A percentile compares a stretch with the other conserved stretches of the same genome.
phyloP scores from a whole-genome alignment of 2,329 filamentous ascomycete species.

The Cytospora leucostoma region DNA sequence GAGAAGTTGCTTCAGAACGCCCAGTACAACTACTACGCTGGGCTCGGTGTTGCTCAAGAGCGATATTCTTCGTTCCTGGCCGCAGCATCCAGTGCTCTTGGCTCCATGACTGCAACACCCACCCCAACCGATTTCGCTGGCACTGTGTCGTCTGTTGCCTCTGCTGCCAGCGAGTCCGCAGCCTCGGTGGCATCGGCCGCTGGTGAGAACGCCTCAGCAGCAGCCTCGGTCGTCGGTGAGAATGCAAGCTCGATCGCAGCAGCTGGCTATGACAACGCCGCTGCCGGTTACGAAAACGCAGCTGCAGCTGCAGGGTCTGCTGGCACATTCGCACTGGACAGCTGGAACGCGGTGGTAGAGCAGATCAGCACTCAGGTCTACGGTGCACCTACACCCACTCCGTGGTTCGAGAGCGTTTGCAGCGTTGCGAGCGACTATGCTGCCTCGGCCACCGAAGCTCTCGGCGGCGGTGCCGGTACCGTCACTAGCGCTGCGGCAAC shows the following conservation, averaged over 20 bases:
- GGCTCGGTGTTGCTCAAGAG: conserved; percentile 75
- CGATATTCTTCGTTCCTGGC: conserved; percentile 75
- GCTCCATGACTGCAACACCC: conserved; percentile 58
- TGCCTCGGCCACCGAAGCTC: conserved; percentile 55
- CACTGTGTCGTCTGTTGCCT: conserved; percentile 48
- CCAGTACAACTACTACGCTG: conserved; percentile 72
- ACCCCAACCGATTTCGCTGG: conserved; percentile 58
- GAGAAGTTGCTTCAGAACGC: conserved; percentile 64
- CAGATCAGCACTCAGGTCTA: conserved; percentile 71
- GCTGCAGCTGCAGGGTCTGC: conserved; percentile 35
- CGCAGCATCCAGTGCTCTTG: conserved; percentile 70
- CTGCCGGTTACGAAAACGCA: conserved; percentile 1
- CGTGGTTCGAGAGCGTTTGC: conserved; percentile 53
- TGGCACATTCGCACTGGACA: conserved; percentile 44
- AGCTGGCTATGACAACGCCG: conserved; percentile 29
- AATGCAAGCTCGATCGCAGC: conserved; percentile 46
- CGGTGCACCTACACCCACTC: conserved; percentile 62
- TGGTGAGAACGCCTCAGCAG: conserved; percentile 36
- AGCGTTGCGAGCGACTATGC: conserved; percentile 56
- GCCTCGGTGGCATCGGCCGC: conserved; percentile 43
- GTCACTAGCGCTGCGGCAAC: conserved; percentile 49
- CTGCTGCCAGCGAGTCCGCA: conserved; percentile 49
- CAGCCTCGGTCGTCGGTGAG: conserved; percentile 50
- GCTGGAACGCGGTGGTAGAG: conserved; percentile 64
- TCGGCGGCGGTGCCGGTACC: conserved; percentile 39